A percentile compares a stretch with the other conserved stretches of the same genome.
phyloP scores from a whole-genome alignment of 2,329 filamentous ascomycete species.

The Penicillium olsonii region DNA sequence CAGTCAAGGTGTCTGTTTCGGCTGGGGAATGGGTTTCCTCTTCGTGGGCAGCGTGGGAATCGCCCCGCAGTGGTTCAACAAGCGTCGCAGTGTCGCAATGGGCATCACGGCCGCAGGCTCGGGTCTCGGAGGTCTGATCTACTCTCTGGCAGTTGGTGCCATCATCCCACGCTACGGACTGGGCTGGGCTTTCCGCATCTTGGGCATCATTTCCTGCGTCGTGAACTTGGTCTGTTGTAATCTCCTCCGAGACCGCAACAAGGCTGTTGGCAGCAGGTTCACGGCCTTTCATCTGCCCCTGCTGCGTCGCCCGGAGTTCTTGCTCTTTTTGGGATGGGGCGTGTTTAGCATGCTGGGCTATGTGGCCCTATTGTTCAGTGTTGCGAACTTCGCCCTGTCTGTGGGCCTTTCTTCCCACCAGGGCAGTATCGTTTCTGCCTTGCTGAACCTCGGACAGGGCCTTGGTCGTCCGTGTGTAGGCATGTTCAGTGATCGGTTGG shows the following conservation, averaged over 20 bases:
- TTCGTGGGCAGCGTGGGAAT: slow-evolving; percentile 60
- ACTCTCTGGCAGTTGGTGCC: slow-evolving; percentile 58
- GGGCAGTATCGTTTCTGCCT: slow-evolving; percentile 61
- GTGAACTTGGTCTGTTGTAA: slow-evolving; percentile 57
- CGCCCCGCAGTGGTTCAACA: slow-evolving; percentile 64
- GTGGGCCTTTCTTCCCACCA: slow-evolving; percentile 62
- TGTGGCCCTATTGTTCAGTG: slow-evolving; percentile 63
- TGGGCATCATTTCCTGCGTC: slow-evolving; percentile 57
- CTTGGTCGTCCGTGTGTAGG: slow-evolving; percentile 61
- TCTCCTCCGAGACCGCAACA: slow-evolving; percentile 60
- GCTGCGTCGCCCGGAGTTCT: slow-evolving; percentile 56
- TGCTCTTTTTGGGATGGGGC: slow-evolving; percentile 61
- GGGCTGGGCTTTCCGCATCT: slow-evolving; percentile 62
- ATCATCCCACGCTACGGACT: slow-evolving; percentile 60
- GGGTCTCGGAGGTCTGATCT: slow-evolving; percentile 61
- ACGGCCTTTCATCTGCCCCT: slow-evolving; percentile 56
- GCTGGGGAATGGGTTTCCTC: slow-evolving; percentile 63
- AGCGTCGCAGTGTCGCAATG: slow-evolving; percentile 59
- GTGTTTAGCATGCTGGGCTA: slow-evolving; percentile 66
- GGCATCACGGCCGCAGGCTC: slow-evolving; percentile 61
- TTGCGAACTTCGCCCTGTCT: slow-evolving; percentile 62
- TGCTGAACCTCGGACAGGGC: slow-evolving; percentile 65
- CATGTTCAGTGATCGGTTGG: slow-evolving; percentile 61
- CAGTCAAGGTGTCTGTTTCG: slow-evolving; percentile 62
- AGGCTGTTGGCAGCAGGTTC: slow-evolving; percentile 55